Evolutionary conservation across 352 stramenopile species (phyloP), one percentile per base, ranked within the genome.

Genomic region (Pythium folliculosum): DNA sequence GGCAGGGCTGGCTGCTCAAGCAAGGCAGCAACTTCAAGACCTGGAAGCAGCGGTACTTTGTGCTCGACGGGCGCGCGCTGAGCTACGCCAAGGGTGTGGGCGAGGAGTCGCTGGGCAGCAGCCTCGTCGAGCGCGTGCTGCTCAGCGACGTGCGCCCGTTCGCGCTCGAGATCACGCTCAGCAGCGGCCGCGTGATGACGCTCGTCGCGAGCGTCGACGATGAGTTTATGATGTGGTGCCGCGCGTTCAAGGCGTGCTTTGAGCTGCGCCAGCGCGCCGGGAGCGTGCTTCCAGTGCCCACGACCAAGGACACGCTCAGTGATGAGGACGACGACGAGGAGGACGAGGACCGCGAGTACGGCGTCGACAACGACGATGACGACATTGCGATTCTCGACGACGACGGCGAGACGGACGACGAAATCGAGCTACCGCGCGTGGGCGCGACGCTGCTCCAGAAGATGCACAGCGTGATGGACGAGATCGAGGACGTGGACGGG

Each of bases 11-110:
- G 84, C 71, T 92, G 17, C 73, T 90, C 67, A 92, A 92, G 64
- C 77, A 91, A 66, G 84, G 84, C 0, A 81, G 89, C 67, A 78
- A 85, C 55, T 90, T 92, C 61, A 76, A 77, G 19, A 91, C 78
- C 10, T 92, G 84, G 84, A 92, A 91, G 69, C 86, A 90, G 58
- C 81, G 80, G 35, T 92, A 91, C 59, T 91, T 94, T 67, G 76
- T 89, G 27, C 72, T 93, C 0, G 75, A 78, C 23, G 69, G 63
- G 6, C 47, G 61, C 23, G 72, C 80, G 53, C 70, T 95, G 1
- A 86, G 77, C 21, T 95, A 95, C 58, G 71, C 77, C 9, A 73
- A 61, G 32, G 77, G 68, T 13, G 53, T 77, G 9, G 72, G 75
- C 13, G 73, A 79, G 7, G 67, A 63, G 44, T 43, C 75, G 23